These are phyloP conservation scores for Rutidosis leptorrhynchoides DNA, from an alignment of 129 eudicot species.

Conservation along the genomic window DNA sequence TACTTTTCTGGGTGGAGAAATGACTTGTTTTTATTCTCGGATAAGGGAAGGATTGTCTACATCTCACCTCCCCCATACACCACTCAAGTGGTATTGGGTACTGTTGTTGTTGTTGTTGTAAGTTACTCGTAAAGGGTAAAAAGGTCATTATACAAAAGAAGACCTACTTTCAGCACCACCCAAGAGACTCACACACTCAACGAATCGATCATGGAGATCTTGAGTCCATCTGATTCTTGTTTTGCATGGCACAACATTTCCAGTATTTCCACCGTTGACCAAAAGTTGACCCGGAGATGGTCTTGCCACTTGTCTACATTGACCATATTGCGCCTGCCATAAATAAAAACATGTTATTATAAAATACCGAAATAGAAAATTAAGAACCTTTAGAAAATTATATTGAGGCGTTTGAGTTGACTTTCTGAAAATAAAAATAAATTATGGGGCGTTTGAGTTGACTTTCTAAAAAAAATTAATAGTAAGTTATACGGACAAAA, in stretches of 20 bases:
- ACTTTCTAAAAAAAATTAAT: too few relatives aligned
- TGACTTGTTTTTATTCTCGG: too few relatives aligned
- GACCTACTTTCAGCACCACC: constrained; percentile 88
- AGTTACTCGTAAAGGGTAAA: constrained; percentile 1
- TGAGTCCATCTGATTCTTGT: constrained; percentile 92
- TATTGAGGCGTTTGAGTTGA: too few relatives aligned
- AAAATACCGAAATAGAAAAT: not conserved
- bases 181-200: constrained; percentile 81
- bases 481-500: too few relatives aligned
- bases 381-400: too few relatives aligned
- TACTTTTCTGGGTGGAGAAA: too few relatives aligned
- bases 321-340: constrained; percentile 29
- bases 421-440: too few relatives aligned
- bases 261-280: constrained; percentile 33
- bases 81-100: too few relatives aligned
- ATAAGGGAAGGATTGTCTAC: too few relatives aligned
- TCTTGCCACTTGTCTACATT: constrained; percentile 26
- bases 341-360: constrained; percentile 2
- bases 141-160: not conserved
- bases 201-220: constrained; percentile 93
- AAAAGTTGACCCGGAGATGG: constrained; percentile 33
- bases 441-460: too few relatives aligned
- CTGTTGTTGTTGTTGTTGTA: too few relatives aligned
- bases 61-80: too few relatives aligned
- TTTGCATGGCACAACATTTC: constrained; percentile 50